phyloP scores from a whole-genome alignment of 2,329 filamentous ascomycete genomes.

The Polychaeton citri region DNA sequence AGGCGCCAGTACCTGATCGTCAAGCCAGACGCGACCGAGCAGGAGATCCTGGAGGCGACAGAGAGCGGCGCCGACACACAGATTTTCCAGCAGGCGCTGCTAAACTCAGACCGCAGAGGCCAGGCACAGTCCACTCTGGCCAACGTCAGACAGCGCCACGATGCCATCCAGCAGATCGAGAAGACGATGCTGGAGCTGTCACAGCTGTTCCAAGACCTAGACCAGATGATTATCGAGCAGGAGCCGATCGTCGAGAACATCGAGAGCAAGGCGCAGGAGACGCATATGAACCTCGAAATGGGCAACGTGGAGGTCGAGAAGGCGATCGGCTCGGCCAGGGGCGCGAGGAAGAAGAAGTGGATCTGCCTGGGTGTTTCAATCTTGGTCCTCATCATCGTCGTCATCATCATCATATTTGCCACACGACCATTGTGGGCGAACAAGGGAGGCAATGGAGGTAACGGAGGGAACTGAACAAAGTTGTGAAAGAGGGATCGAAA shows the following conservation, averaged over 20 bases:
- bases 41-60: conserved; percentile 65
- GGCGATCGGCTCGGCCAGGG: conserved; percentile 70
- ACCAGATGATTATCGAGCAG: conserved; percentile 74
- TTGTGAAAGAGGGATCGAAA: neutral
- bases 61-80: conserved; percentile 60
- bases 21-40: conserved; percentile 57
- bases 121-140: conserved; percentile 67
- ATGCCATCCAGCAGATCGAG: conserved; percentile 84
- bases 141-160: conserved; percentile 71
- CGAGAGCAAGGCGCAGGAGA: conserved; percentile 75
- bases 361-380: conserved; percentile 66
- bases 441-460: too few relatives aligned
- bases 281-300: conserved; percentile 70
- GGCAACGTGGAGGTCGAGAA: conserved; percentile 70
- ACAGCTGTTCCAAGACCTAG: conserved; percentile 80
- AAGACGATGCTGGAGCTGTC: conserved; percentile 75
- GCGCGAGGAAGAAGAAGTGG: conserved; percentile 90
- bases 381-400: conserved; percentile 12
- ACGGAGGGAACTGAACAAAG: neutral
- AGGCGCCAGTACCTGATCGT: conserved; percentile 80
- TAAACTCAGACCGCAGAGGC: conserved; percentile 67
- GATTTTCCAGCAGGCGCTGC: conserved; percentile 77
- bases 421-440: conserved; percentile 2
- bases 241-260: conserved; percentile 69
- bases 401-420: conserved; percentile 13